These are phyloP conservation scores for Fusarium sp. DNA, from an alignment of 2,329 filamentous ascomycete genomes.

Conservation along the genomic window DNA sequence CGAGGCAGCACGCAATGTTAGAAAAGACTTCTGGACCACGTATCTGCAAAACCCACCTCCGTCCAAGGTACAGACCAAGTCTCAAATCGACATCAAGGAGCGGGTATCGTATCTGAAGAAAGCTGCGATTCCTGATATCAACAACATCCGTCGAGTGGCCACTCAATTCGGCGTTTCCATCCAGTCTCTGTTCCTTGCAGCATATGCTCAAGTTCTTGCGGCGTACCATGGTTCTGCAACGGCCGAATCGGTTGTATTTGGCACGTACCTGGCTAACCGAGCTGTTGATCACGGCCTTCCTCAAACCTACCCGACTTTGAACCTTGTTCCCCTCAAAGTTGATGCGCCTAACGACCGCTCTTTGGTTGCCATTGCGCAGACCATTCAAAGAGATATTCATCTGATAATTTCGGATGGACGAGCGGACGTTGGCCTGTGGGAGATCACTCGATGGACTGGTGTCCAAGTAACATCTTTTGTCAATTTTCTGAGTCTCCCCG, in stretches of 20 bases:
- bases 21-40: constrained; percentile 59
- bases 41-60: constrained; percentile 53
- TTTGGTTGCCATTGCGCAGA: constrained; percentile 67
- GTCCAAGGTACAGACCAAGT: not conserved
- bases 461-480: constrained; percentile 80
- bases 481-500: constrained; percentile 80
- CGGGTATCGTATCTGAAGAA: constrained; percentile 61
- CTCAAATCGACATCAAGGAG: constrained; percentile 18
- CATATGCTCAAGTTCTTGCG: constrained; percentile 69
- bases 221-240: constrained; percentile 50
- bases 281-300: constrained; percentile 66
- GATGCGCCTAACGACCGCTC: constrained; percentile 46
- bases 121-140: constrained; percentile 60
- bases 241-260: constrained; percentile 71
- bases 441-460: constrained; percentile 84
- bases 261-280: constrained; percentile 88
- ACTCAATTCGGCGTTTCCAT: constrained; percentile 72
- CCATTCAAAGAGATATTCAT: constrained; percentile 79
- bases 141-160: constrained; percentile 52
- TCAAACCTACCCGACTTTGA: constrained; percentile 79
- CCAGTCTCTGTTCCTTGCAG: constrained; percentile 83
- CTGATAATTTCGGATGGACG: constrained; percentile 67
- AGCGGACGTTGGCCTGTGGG: constrained; percentile 76
- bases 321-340: constrained; percentile 81
- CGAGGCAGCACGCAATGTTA: constrained; percentile 17